These are phyloP conservation scores for Umbelopsis vinacea DNA, from an alignment of 192 early-diverging fungal species.

Conservation along the genomic window DNA sequence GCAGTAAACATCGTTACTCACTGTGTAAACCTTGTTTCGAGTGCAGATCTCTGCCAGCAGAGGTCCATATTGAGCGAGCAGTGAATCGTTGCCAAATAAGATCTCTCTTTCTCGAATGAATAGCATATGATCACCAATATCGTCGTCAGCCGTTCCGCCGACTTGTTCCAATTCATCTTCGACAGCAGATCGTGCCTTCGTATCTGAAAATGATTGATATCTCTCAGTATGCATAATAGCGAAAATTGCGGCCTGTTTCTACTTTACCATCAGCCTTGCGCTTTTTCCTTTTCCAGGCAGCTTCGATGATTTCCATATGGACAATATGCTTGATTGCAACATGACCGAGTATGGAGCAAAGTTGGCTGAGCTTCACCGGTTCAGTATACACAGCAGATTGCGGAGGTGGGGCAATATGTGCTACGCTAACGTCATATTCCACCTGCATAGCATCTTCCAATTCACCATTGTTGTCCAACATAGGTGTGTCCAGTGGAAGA, in stretches of 20 bases:
- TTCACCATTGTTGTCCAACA: constrained; percentile 32
- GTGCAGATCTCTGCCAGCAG: constrained; percentile 82
- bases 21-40: constrained; percentile 80
- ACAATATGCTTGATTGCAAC: constrained; percentile 97
- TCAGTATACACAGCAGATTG: constrained; percentile 35
- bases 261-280: constrained; percentile 33
- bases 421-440: constrained; percentile 32
- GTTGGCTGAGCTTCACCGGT: constrained; percentile 80
- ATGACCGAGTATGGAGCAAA: constrained; percentile 94
- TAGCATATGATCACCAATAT: constrained; percentile 87
- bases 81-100: constrained; percentile 75
- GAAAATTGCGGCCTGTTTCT: background rate
- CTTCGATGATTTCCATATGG: constrained; percentile 92
- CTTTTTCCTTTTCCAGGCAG: constrained; percentile 90
- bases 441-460: constrained; percentile 36
- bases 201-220: constrained; percentile 33
- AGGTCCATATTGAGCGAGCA: constrained; percentile 82
- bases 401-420: constrained; percentile 29
- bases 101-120: constrained; percentile 92
- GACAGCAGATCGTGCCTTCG: constrained; percentile 44
- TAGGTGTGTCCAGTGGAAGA: background rate
- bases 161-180: constrained; percentile 95
- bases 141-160: constrained; percentile 92
- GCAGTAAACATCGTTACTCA: constrained; percentile 38
- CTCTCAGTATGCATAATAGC: background rate